These are phyloP conservation scores for Plantago coronopus DNA, from an alignment of 305 asterid genomes.

Conservation along the genomic window DNA sequence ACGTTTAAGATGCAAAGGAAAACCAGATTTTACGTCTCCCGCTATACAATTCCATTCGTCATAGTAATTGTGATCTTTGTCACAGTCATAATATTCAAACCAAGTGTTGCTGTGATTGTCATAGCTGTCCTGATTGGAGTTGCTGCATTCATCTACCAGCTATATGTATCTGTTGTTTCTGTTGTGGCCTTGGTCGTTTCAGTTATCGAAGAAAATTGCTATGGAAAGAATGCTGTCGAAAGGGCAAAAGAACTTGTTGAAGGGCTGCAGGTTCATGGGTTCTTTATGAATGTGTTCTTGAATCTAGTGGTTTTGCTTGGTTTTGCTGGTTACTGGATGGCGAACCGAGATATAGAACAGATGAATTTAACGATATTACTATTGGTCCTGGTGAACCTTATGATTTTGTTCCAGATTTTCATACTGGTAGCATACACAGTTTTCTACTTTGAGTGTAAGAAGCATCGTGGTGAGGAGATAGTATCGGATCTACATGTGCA, in stretches of 20 bases:
- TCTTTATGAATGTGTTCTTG: conserved; percentile 18
- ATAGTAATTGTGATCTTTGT: not conserved
- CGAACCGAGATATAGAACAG: conserved; percentile 12
- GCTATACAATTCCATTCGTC: conserved; percentile 16
- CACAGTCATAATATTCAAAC: not conserved
- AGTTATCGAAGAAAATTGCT: conserved; percentile 30
- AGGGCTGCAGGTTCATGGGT: conserved; percentile 33
- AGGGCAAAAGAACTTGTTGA: conserved; percentile 32
- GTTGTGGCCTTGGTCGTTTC: conserved; percentile 31
- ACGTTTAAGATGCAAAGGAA: conserved; percentile 7
- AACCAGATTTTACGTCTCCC: conserved; percentile 10
- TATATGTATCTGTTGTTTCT: conserved; percentile 24
- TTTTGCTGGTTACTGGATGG: conserved; percentile 15
- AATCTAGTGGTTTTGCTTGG: conserved; percentile 13
- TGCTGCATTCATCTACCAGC: not conserved
- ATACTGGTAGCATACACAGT: conserved; percentile 29
- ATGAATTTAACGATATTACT: not conserved
- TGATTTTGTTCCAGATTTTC: conserved; percentile 21
- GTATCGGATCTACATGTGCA: conserved; percentile 17
- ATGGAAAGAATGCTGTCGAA: conserved; percentile 29
- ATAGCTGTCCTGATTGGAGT: conserved; percentile 1
- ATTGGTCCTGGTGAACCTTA: conserved; percentile 14
- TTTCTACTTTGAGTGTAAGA: conserved; percentile 46
- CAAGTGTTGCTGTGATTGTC: not conserved
- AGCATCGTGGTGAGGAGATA: conserved; percentile 39